Evolutionary conservation across 164 flowering plant species (phyloP), one percentile per base, ranked within the genome.

Genomic region (Macadamia tetraphylla): DNA sequence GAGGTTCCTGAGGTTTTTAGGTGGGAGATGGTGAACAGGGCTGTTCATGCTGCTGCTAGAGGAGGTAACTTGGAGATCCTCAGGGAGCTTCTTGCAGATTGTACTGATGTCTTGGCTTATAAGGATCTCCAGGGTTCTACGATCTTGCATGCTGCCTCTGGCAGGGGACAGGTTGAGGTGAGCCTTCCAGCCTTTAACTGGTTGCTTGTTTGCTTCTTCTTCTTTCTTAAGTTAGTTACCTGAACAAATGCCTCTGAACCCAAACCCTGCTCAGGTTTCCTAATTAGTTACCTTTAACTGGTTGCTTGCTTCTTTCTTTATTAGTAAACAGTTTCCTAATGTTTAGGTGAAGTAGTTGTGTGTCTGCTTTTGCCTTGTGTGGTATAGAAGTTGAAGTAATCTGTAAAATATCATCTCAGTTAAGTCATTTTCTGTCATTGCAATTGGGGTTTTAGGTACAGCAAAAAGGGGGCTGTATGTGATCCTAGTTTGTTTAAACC

Each of bases 121-220:
- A 87, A 83, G 75, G 97, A 94, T 79, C 69, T 57, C 51, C 86
- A 85, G 44, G 98, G 97, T 8, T 89, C 88, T 29, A 85, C 89
- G 18, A 13, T 94, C 29, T 76, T 94, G 79, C 98, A 94, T 75
- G 76, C 94, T 12, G 98, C 98, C 17, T 61, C 96, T 59, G 89
- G 87, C 1, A 86, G 89, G 81, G 98, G 97, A 14, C 97, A 91
- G 70, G 84, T 89, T 76, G 88, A 94, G 97, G 98, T 94, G 70
- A 81, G 78, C 59, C 44, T 58, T 64, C 62, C 29, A 40, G 61
- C 23, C 23, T 23, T 23, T 23, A 23, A 23, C 23, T 23, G 23
- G 23, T 23, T 10, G 14, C 29, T 66, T 43, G 9, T 23, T 30
- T 18, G 23, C 52, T 51, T 32, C 9, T 6, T 1, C 42, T 55